Base-by-base conservation (phyloP, 2,329 filamentous ascomycete species). In the Fusarium coicis region DNA sequence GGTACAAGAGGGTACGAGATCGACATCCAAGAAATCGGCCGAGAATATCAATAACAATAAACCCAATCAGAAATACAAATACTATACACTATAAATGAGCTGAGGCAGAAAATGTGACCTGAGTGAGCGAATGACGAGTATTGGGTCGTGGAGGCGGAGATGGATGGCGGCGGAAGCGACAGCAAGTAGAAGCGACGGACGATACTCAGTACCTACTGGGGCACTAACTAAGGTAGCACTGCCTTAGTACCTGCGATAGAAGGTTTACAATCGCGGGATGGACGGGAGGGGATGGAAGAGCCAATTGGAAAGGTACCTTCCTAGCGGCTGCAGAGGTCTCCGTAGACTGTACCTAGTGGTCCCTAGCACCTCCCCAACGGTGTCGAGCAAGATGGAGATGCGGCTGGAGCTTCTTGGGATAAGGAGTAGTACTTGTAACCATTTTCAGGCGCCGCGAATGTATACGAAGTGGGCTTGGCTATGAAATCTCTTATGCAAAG, bases 251-350 rank as follows among this genome's bases (percentile, higher is more conserved):
- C 60, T 73, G 52, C 57, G 66, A 71, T 71, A 59, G 70, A 63
- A 74, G 70, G 66, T 73, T 71, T 60, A 65, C 53, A 55, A 53
- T 49, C 37, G 70, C 70, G 57, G 70, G 70, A 68, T 53, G 70
- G 62, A 62, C 59, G 66, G 66, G 64, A 67, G 64, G 56, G 53
- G 70, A 36, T 15, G 30, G 21, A 46, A 55, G 54, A 52, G 39
- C 68, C 58, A 72, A 66, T 72, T 68, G 58, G 68, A 59, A 59
- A 47, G 52, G 26, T 56, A 68, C 65, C 65, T 56, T 73, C 47
- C 60, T 73, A 73, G 69, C 70, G 65, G 65, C 68, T 68, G 47
- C 30, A 67, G 52, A 62, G 39, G 62, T 53, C 63, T 42, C 71
- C 54, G 52, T 36, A 36, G 34, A 36, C 15, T 36, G 34, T 40